phyloP scores from a whole-genome alignment of 2,329 filamentous ascomycete genomes.

The Arthroderma sp. region DNA sequence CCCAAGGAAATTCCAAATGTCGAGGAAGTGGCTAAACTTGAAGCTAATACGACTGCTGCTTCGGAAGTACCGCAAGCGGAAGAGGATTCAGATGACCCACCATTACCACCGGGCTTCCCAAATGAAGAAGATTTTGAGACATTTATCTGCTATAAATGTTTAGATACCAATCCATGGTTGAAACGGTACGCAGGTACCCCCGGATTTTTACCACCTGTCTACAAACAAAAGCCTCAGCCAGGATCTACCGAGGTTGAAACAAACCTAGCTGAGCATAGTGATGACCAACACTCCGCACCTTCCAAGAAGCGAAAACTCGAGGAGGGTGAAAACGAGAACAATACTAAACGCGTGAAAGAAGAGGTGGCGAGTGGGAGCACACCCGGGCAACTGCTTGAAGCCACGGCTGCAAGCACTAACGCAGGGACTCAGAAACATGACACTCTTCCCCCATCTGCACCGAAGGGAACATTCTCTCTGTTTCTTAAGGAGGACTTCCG shows the following conservation, averaged over 20 bases:
- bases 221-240: slow-evolving; percentile 16
- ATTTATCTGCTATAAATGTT: slow-evolving; percentile 88
- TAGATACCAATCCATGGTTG: slow-evolving; percentile 80
- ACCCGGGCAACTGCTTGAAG: background rate
- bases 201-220: slow-evolving; percentile 68
- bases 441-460: slow-evolving; percentile 41
- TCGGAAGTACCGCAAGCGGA: slow-evolving; percentile 12
- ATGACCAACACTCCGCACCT: slow-evolving; percentile 10
- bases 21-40: slow-evolving; percentile 18
- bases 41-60: slow-evolving; percentile 5
- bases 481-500: slow-evolving; percentile 74
- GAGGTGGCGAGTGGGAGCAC: slow-evolving; percentile 6
- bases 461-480: slow-evolving; percentile 55
- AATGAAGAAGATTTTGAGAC: slow-evolving; percentile 78
- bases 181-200: slow-evolving; percentile 68
- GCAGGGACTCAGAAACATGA: slow-evolving; percentile 27
- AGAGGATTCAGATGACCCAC: slow-evolving; percentile 42
- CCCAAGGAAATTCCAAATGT: slow-evolving; percentile 11
- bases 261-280: background rate
- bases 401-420: background rate
- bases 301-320: slow-evolving; percentile 56
- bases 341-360: slow-evolving; percentile 43
- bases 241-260: slow-evolving; percentile 1
- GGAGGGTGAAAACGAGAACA: slow-evolving; percentile 29
- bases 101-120: slow-evolving; percentile 75